Evolutionary conservation across 1,284 basidiomycete species (phyloP), one percentile per base, ranked within the genome.

Genomic region (Fomitopsis palustris): DNA sequence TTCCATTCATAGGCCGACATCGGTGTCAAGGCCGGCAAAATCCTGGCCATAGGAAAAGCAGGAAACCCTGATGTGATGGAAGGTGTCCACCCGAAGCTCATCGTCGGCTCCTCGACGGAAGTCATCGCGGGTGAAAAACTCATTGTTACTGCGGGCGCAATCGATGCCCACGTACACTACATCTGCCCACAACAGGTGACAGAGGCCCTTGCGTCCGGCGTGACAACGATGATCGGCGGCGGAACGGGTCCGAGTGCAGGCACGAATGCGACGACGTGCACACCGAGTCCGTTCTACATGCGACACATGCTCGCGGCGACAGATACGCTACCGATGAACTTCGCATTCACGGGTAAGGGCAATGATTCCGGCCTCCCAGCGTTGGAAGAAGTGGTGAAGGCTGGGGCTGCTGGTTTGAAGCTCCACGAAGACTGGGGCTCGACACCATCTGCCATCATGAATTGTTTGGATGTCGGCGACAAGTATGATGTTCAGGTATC

Each of bases 371-470:
- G 88, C 0, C 75, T 81, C 16, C 78, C 71, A 1, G 85, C 85
- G 2, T 72, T 98, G 57, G 87, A 90, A 68, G 96, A 98, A 61
- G 84, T 97, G 60, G 80, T 98, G 37, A 79, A 81, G 63, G 94
- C 95, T 14, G 97, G 97, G 19, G 96, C 95, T 0, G 87, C 84
- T 25, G 96, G 96, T 0, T 74, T 99, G 65, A 99, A 99, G 77
- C 75, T 99, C 58, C 97, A 99, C 69, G 97, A 99, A 72, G 97
- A 99, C 74, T 99, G 97, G 97, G 97, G 97, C 4, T 84, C 87
- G 21, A 98, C 96, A 1, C 96, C 96, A 0, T 87, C 86, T 16
- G 85, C 85, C 0, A 98, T 99, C 67, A 80, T 82, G 65, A 88
- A 83, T 53, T 90, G 87, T 62, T 78, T 99, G 62, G 85, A 87